Evolutionary conservation across 2,329 filamentous ascomycete genomes (phyloP).

Genomic region (Xylaria arbuscula): DNA sequence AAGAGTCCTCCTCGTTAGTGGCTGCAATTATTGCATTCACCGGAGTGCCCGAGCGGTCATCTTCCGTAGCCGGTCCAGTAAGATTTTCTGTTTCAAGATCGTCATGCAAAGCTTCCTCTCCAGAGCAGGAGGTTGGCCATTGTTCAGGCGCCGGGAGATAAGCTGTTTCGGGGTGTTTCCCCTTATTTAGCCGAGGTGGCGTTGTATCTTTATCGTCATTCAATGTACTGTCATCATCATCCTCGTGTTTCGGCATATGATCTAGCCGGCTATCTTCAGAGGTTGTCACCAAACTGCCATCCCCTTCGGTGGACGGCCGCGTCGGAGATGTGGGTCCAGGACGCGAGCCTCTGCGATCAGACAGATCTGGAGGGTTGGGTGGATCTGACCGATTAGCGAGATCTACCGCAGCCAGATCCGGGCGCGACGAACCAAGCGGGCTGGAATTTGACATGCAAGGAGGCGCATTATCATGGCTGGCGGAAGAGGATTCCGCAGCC

Average conservation of each 20-base stretch:
- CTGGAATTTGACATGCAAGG: constrained; percentile 20
- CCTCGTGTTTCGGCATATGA: not conserved
- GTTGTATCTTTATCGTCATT: not conserved
- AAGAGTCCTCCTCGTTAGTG: constrained; percentile 10
- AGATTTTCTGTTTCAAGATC: constrained; percentile 8
- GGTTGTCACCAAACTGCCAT: constrained; percentile 4
- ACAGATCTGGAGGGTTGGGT: constrained; percentile 30
- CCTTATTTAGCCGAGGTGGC: constrained; percentile 24
- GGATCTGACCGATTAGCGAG: constrained; percentile 37
- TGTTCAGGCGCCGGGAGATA: not conserved
- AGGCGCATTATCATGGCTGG: constrained; percentile 14
- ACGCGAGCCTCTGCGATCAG: constrained; percentile 17
- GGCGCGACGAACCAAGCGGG: constrained; percentile 15
- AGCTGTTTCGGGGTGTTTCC: constrained; percentile 29
- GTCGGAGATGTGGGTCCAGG: constrained; percentile 29
- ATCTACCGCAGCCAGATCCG: constrained; percentile 18
- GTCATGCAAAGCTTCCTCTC: not conserved
- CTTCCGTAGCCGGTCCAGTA: not conserved
- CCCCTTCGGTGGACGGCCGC: not conserved
- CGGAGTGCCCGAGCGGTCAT: not conserved
- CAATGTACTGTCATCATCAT: not conserved
- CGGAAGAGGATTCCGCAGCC: constrained; percentile 19
- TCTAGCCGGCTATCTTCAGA: constrained; percentile 1
- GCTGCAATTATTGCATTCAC: constrained; percentile 3
- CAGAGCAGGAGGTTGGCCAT: not conserved